Conservation (phyloP, 768 basidiomycete species). For the Phylloporus sp. region DNA sequence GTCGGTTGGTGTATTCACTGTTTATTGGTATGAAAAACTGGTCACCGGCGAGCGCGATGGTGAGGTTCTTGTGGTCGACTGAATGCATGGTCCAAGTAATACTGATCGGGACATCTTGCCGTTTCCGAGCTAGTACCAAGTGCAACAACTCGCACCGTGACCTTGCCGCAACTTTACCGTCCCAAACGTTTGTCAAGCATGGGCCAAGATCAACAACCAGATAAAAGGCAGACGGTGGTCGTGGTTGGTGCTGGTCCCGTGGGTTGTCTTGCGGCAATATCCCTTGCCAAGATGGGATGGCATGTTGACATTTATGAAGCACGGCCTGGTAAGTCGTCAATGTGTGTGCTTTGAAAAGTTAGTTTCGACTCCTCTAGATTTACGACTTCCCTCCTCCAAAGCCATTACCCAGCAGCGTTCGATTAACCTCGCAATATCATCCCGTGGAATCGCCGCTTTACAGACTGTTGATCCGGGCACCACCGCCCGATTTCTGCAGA, state of each 20-base stretch:
- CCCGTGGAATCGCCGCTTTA: conserved; percentile 86
- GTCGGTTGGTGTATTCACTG: conserved; percentile 41
- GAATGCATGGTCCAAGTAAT: conserved; percentile 19
- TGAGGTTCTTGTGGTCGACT: conserved; percentile 15
- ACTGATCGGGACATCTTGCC: too few relatives aligned
- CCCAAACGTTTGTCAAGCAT: conserved; percentile 6
- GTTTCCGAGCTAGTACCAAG: too few relatives aligned
- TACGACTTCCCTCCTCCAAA: conserved; percentile 67
- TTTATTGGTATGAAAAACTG: conserved; percentile 60
- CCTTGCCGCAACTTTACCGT: neutral
- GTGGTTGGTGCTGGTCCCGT: conserved; percentile 91
- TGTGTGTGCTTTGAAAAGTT: conserved; percentile 11
- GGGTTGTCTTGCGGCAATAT: conserved; percentile 84
- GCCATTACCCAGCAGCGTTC: conserved; percentile 70
- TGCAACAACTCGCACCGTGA: too few relatives aligned
- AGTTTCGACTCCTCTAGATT: conserved; percentile 43
- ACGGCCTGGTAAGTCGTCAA: conserved; percentile 54
- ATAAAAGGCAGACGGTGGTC: conserved; percentile 42
- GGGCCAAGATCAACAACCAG: conserved; percentile 7
- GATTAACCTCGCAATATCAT: conserved; percentile 94
- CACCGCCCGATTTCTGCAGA: conserved; percentile 65
- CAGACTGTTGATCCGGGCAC: conserved; percentile 69
- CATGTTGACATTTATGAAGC: conserved; percentile 73
- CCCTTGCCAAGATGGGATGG: conserved; percentile 87
- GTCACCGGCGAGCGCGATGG: conserved; percentile 37